A percentile compares a stretch with the other conserved stretches of the same genome.
Conservation (phyloP, 2,329 filamentous ascomycete genomes). For the Ceratocystis alfenasii region DNA sequence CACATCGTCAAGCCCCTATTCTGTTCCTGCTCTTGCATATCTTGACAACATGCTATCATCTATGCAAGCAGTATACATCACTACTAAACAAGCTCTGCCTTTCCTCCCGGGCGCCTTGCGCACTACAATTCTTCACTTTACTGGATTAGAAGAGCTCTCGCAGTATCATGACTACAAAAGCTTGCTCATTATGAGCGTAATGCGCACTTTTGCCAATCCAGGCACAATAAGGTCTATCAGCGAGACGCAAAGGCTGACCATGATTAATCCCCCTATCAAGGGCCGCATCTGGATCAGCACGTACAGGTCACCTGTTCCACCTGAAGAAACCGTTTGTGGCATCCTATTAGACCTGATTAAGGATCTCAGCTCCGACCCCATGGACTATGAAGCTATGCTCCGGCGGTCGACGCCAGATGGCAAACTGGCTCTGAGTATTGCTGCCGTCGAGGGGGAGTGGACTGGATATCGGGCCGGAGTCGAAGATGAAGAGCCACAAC, state of each 20-base stretch:
- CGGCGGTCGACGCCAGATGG: conserved; percentile 24
- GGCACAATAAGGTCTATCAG: conserved; percentile 41
- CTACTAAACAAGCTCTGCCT: neutral
- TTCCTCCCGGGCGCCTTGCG: conserved; percentile 48
- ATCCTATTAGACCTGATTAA: conserved; percentile 47
- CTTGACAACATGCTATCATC: neutral
- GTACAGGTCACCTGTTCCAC: conserved; percentile 49
- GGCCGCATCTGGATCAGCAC: conserved; percentile 73
- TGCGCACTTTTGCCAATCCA: conserved; percentile 48
- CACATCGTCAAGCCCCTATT: neutral
- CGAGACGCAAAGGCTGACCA: conserved; percentile 50
- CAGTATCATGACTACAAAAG: conserved; percentile 70
- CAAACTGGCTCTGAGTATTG: conserved; percentile 35
- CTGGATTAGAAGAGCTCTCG: conserved; percentile 57
- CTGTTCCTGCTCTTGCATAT: no score
- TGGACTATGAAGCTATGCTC: conserved; percentile 24
- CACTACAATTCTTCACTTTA: conserved; percentile 48
- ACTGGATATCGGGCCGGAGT: conserved; percentile 54
- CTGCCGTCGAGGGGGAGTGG: conserved; percentile 60
- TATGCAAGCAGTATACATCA: neutral
- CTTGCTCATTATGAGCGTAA: conserved; percentile 56
- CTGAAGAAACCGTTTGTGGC: conserved; percentile 44
- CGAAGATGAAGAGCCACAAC: conserved; percentile 38
- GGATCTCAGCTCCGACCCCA: conserved; percentile 29
- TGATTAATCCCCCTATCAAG: conserved; percentile 56